Conservation (phyloP, 805 yeast species). For the Peterozyma toletana region DNA sequence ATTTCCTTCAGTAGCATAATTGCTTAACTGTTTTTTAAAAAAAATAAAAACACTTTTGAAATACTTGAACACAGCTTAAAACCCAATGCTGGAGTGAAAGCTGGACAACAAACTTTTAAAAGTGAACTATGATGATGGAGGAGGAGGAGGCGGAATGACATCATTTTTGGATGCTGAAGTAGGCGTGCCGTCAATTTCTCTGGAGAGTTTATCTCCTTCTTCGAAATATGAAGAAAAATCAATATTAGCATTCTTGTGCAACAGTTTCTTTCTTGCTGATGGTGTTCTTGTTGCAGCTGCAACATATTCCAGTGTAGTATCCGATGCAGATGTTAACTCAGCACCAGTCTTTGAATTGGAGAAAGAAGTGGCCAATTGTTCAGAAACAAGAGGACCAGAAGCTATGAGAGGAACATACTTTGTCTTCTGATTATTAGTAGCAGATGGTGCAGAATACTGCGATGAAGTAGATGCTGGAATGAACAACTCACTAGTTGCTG, state of each 20-base stretch:
- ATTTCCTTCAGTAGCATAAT: too few species aligned
- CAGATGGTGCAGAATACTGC: not conserved
- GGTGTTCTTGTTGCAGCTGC: conserved; percentile 22
- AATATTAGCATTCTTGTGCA: conserved; percentile 5
- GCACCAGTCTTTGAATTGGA: not conserved
- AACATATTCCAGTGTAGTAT: conserved; percentile 14
- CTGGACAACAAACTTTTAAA: too few species aligned
- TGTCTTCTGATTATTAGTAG: not conserved
- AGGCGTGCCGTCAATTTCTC: conserved; percentile 21
- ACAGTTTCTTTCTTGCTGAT: not conserved
- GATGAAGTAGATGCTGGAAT: not conserved
- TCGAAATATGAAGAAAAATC: conserved; percentile 31
- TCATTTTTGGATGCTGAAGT: too few species aligned
- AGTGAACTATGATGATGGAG: too few species aligned
- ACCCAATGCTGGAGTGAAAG: too few species aligned
- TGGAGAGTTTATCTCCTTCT: conserved; percentile 33
- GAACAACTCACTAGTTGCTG: not conserved
- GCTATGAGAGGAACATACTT: not conserved
- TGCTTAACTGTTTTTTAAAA: too few species aligned
- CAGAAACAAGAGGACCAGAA: too few species aligned
- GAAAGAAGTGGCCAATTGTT: not conserved
- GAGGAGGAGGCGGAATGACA: too few species aligned
- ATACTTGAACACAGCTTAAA: too few species aligned
- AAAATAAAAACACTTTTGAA: too few species aligned
- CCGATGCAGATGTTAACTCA: not conserved